Conservation (phyloP, 1,284 basidiomycete genomes). For the Tilletia setariae region DNA sequence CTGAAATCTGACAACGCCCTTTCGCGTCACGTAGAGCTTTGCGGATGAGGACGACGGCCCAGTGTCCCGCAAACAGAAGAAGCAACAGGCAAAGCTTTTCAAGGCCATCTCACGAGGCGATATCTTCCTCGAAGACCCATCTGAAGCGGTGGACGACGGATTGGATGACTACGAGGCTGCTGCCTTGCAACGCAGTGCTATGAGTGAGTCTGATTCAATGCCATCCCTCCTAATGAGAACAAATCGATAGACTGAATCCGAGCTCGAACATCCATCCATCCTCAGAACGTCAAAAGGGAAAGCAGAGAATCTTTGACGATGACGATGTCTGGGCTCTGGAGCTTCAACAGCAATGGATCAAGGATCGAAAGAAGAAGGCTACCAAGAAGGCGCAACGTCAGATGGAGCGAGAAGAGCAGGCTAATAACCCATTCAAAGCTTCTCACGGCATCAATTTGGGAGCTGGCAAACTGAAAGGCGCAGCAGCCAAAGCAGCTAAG, state of each 20-base stretch:
- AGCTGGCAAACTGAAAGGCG: constrained; percentile 39
- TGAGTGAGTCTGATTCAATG: constrained; percentile 16
- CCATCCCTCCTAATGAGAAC: constrained; percentile 28
- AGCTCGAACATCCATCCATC: too few species aligned
- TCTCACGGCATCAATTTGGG: constrained; percentile 41
- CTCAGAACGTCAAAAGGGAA: constrained; percentile 57
- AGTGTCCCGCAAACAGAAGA: constrained; percentile 37
- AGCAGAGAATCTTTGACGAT: constrained; percentile 54
- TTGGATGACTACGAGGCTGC: constrained; percentile 20
- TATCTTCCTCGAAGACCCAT: constrained; percentile 25
- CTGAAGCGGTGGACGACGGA: neutral
- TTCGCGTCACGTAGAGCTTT: neutral
- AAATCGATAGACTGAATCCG: too few species aligned
- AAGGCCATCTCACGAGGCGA: constrained; percentile 58
- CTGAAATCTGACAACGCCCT: neutral
- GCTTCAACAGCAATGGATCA: constrained; percentile 71
- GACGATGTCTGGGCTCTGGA: constrained; percentile 63
- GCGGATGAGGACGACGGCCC: constrained; percentile 18
- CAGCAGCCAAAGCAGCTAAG: constrained; percentile 24
- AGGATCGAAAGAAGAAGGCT: constrained; percentile 77
- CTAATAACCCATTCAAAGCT: constrained; percentile 58
- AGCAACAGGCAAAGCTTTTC: constrained; percentile 65
- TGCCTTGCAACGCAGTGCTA: neutral
- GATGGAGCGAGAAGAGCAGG: constrained; percentile 59
- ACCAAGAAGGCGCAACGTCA: constrained; percentile 68